Evolutionary conservation across 2,329 filamentous ascomycete species (phyloP), one percentile per base, ranked within the genome.

Genomic region (Emmonsiellopsis sp.): DNA sequence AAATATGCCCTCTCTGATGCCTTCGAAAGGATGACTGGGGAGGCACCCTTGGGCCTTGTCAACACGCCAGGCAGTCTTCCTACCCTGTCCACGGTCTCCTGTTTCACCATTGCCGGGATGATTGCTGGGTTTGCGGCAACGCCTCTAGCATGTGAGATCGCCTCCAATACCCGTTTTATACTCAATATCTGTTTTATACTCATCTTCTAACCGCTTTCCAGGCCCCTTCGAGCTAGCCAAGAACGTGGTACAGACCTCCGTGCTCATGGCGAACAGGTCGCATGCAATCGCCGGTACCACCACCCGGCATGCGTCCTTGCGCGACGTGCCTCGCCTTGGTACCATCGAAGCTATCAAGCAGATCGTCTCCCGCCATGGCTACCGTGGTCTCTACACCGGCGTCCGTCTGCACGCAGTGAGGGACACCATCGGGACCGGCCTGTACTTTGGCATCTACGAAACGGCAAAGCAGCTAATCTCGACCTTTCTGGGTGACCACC

Each of bases 371-470:
- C 70, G 72, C 16, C 70, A 73, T 58, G 73, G 73, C 10, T 57
- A 72, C 48, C 62, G 66, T 41, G 73, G 73, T 11, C 62, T 76
- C 11, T 76, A 75, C 58, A 75, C 72, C 1, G 73, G 73, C 2
- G 74, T 75, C 59, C 63, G 67, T 38, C 63, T 76, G 7, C 73
- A 76, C 59, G 66, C 71, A 4, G 47, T 73, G 55, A 70, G 73
- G 42, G 73, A 76, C 49, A 73, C 71, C 3, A 64, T 75, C 50
- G 73, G 73, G 11, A 71, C 72, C 7, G 73, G 70, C 6, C 59
- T 76, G 44, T 76, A 76, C 54, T 76, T 76, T 55, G 66, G 70
- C 15, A 67, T 76, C 45, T 76, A 76, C 46, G 73, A 76, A 57
- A 74, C 72, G 2, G 69, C 72, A 13, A 76, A 76, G 60, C 73